phyloP scores from a whole-genome alignment of 257 asterid genomes.

The Solanum etuberosum region DNA sequence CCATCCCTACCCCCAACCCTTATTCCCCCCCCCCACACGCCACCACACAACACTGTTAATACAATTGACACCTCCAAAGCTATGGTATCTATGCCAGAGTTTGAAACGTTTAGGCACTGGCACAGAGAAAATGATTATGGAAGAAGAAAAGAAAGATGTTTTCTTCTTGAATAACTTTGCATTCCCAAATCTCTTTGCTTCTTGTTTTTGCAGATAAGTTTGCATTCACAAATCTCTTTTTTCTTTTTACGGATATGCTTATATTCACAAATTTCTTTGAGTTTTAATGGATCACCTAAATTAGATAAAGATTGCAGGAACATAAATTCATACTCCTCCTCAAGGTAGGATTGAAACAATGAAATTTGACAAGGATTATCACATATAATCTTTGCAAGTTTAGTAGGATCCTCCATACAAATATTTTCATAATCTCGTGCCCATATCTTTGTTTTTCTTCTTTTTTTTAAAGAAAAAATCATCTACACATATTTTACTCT shows the following conservation, averaged over 20 bases:
- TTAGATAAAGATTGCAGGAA: too few relatives aligned
- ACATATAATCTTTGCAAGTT: not conserved
- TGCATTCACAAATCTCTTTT: too few relatives aligned
- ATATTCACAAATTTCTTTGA: not conserved
- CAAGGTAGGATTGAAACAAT: not conserved
- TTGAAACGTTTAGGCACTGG: not conserved
- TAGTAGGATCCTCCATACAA: not conserved
- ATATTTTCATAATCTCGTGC: too few relatives aligned
- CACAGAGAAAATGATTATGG: not conserved
- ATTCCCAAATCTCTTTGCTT: not conserved
- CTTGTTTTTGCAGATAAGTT: not conserved
- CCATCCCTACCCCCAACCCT: not conserved
- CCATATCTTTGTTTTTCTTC: not conserved
- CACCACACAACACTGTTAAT: not conserved
- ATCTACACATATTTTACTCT: too few relatives aligned
- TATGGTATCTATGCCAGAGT: not conserved
- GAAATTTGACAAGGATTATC: not conserved
- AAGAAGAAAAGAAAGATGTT: too few relatives aligned
- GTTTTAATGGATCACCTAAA: not conserved
- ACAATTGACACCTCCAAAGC: not conserved
- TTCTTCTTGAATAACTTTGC: not conserved
- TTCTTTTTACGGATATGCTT: not conserved
- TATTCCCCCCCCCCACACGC: not conserved
- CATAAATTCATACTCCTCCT: not conserved
- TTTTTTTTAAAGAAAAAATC: too few relatives aligned